Percentiles rank a stretch among this genome's conserved stretches.
Conservation (phyloP, 129 eudicot genomes). For the Pseudognaphalium luteoalbum region DNA sequence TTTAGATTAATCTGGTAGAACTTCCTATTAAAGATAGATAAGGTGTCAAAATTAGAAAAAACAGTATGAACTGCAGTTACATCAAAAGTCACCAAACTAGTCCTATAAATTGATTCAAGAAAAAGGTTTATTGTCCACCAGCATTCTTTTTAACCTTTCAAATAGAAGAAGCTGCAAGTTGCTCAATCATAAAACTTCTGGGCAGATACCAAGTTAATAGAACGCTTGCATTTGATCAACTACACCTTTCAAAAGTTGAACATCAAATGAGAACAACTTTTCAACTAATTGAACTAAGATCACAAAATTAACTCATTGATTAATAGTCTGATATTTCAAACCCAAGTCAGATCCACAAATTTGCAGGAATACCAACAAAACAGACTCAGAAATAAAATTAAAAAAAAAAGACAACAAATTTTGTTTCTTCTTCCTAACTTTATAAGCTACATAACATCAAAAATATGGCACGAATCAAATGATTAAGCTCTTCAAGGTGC, state of each 20-base stretch:
- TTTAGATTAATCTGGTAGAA: no score
- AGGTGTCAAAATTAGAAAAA: no score
- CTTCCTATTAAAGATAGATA: no score
- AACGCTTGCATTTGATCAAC: neutral
- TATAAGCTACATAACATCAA: conserved; percentile 35
- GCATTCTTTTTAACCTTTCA: no score
- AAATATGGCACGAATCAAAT: neutral
- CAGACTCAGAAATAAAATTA: neutral
- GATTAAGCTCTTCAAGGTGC: conserved; percentile 36
- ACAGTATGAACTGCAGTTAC: neutral
- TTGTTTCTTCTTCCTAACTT: conserved; percentile 20
- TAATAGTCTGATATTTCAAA: neutral
- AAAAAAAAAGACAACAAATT: conserved; percentile 13
- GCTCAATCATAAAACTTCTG: no score
- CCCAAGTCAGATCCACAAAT: conserved; percentile 16
- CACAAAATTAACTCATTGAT: neutral
- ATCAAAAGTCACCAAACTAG: no score
- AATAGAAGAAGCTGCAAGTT: no score
- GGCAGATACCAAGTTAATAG: no score
- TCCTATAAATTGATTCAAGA: neutral
- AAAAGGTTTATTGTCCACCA: no score
- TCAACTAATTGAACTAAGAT: neutral
- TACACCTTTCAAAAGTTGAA: neutral
- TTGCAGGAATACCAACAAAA: conserved; percentile 13
- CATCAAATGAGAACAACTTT: neutral